phyloP scores from a whole-genome alignment of 129 eudicot species.

The Artemisia annua region DNA sequence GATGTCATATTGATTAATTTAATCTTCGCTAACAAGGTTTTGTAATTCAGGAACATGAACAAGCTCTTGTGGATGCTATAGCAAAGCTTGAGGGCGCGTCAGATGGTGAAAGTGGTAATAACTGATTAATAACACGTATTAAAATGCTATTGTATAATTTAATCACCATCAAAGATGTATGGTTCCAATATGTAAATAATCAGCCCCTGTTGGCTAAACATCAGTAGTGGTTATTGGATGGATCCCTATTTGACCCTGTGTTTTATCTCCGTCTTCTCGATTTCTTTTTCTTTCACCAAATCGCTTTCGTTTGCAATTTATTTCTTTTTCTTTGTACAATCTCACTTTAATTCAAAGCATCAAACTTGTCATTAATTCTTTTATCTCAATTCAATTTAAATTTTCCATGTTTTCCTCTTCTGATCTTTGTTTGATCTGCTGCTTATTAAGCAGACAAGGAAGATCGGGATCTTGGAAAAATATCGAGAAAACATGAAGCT shows the following conservation, averaged over 20 bases:
- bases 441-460: constrained; percentile 12
- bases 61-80: constrained; percentile 71
- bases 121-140: constrained; percentile 40
- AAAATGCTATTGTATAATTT: constrained; percentile 14
- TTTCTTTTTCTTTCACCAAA: constrained; percentile 1
- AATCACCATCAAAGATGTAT: constrained; percentile 25
- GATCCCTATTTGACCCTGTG: constrained; percentile 3
- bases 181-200: constrained; percentile 23
- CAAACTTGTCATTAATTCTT: not conserved
- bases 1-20: not conserved
- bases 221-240: constrained; percentile 14
- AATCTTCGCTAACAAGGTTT: not conserved
- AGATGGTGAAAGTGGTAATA: constrained; percentile 91
- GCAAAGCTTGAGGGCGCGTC: constrained; percentile 79
- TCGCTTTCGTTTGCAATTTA: not conserved
- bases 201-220: constrained; percentile 20
- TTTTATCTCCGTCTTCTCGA: not conserved
- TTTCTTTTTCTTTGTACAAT: not conserved
- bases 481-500: constrained; percentile 39
- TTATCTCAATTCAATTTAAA: not conserved
- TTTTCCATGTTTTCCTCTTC: constrained; percentile 18
- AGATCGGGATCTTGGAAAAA: constrained; percentile 14
- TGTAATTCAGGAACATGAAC: constrained; percentile 76
- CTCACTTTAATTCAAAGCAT: not conserved
- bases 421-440: constrained; percentile 2